Percentiles rank a stretch among this genome's conserved stretches.
phyloP scores from a whole-genome alignment of 108 stramenopile genomes.

The Fragilaria crotonensis region DNA sequence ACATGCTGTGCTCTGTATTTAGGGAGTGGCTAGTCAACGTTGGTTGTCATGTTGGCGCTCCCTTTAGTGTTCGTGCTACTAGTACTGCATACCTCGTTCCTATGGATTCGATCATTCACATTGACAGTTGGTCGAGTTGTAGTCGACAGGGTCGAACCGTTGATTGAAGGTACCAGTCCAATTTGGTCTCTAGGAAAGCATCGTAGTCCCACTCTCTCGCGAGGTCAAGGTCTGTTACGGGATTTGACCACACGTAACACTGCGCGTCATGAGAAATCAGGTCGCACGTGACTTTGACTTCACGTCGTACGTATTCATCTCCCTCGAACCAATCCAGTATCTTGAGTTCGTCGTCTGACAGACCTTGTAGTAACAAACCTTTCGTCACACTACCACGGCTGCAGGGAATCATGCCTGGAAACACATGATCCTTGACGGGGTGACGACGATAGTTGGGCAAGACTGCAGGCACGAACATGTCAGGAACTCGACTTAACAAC shows the following conservation, averaged over 20 bases:
- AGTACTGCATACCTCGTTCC: too few species aligned
- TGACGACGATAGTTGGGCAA: conserved; percentile 32
- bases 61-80: too few species aligned
- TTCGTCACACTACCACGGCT: background rate
- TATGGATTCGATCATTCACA: background rate
- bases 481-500: conserved; percentile 35
- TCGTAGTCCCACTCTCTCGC: conserved; percentile 38
- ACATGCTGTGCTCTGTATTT: too few species aligned
- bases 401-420: conserved; percentile 41
- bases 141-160: conserved; percentile 45
- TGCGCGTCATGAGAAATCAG: conserved; percentile 12
- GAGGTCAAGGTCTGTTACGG: conserved; percentile 24
- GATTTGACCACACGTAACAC: conserved; percentile 44
- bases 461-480: conserved; percentile 8
- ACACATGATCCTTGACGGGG: conserved; percentile 45
- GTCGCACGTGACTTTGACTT: conserved; percentile 24
- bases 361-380: conserved; percentile 32
- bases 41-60: too few species aligned
- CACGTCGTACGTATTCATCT: conserved; percentile 42
- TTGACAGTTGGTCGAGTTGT: conserved; percentile 17
- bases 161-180: conserved; percentile 39
- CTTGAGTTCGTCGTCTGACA: conserved; percentile 32
- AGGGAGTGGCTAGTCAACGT: too few species aligned
- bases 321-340: conserved; percentile 65
- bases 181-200: conserved; percentile 26